phyloP scores from a whole-genome alignment of 345 rosid species.

The Hibiscus tridactylites region DNA sequence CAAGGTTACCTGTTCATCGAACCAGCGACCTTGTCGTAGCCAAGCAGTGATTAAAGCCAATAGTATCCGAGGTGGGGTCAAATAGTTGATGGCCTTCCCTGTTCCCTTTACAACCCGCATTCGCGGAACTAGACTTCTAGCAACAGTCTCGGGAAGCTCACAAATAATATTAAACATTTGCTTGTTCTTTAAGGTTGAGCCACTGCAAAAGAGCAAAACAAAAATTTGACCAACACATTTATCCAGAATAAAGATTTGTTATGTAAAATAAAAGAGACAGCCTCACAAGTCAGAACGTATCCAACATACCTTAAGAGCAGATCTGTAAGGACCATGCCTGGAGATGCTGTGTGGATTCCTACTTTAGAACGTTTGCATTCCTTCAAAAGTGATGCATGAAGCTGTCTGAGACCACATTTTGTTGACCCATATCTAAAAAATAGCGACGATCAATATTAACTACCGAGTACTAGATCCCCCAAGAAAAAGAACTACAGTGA shows the following conservation, averaged over 20 bases:
- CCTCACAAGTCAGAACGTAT: not conserved
- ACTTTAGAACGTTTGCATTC: slow-evolving; percentile 78
- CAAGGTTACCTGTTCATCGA: not conserved
- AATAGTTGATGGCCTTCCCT: not conserved
- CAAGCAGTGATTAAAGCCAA: not conserved
- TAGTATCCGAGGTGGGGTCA: not conserved
- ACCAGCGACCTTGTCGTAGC: not conserved
- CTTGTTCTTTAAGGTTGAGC: slow-evolving; percentile 66
- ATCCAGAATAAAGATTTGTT: not conserved
- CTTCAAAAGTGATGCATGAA: slow-evolving; percentile 75
- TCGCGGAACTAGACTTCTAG: not conserved
- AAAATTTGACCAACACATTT: not conserved
- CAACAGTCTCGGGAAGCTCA: not conserved
- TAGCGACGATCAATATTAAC: too few relatives aligned
- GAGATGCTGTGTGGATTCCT: slow-evolving; percentile 90
- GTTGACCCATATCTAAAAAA: slow-evolving; percentile 79
- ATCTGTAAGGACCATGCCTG: slow-evolving; percentile 96
- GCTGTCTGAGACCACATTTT: slow-evolving; percentile 92
- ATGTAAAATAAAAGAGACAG: not conserved
- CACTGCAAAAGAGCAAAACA: slow-evolving; percentile 35
- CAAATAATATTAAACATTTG: not conserved
- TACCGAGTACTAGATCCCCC: too few relatives aligned
- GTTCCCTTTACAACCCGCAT: not conserved
- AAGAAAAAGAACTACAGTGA: not conserved
- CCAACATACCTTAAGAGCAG: slow-evolving; percentile 64